phyloP scores from a whole-genome alignment of 163 green algal genomes.

The Chlamydomonas reinhardtii region DNA sequence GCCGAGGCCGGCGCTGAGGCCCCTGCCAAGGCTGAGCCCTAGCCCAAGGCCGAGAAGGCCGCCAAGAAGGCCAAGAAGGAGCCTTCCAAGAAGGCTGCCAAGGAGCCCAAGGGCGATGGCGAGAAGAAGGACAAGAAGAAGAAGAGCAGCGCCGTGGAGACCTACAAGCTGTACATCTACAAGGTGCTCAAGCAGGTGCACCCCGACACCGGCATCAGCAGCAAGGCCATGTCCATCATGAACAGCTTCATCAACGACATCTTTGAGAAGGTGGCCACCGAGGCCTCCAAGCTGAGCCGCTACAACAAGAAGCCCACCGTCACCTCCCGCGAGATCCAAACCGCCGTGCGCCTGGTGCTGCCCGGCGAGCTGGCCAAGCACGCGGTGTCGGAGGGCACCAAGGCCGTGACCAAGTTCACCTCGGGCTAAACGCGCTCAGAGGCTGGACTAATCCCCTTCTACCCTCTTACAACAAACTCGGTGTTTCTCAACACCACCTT shows the following conservation, averaged over 20 bases:
- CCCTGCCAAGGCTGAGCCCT: no score
- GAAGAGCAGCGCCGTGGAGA: not conserved
- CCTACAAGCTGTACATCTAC: constrained; percentile 89
- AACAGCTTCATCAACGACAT: constrained; percentile 92
- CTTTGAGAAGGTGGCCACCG: constrained; percentile 92
- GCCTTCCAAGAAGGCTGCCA: no score
- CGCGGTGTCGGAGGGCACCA: constrained; percentile 94
- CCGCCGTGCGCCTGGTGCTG: constrained; percentile 83
- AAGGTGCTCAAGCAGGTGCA: constrained; percentile 92
- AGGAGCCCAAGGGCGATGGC: no score
- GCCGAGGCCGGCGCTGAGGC: no score
- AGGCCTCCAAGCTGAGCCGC: constrained; percentile 76
- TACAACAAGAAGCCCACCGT: constrained; percentile 97
- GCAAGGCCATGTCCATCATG: constrained; percentile 83
- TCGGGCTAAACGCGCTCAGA: constrained; percentile 44
- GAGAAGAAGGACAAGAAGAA: not conserved
- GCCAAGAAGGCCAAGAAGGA: no score
- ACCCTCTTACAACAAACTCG: no score
- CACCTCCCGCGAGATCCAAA: constrained; percentile 88
- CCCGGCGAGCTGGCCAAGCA: constrained; percentile 95
- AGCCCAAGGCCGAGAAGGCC: no score
- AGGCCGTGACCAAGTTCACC: constrained; percentile 98
- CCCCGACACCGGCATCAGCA: constrained; percentile 82
- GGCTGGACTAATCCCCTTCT: not conserved
- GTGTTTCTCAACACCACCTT: no score